These are phyloP conservation scores for Elsinoe perseae DNA, from an alignment of 2,329 filamentous ascomycete species.

Conservation along the genomic window DNA sequence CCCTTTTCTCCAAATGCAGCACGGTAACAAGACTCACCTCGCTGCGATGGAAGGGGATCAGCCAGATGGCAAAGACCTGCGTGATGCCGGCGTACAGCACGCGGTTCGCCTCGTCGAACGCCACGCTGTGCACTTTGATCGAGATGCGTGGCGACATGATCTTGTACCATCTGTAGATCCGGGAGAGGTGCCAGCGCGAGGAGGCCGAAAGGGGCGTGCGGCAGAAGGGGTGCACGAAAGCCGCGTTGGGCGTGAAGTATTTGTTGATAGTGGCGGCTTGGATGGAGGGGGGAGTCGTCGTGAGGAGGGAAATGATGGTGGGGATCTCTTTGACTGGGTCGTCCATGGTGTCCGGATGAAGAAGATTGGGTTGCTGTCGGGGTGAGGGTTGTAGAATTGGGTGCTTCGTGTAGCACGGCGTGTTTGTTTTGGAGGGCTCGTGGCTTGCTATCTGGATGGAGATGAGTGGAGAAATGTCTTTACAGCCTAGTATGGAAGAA, in stretches of 20 bases:
- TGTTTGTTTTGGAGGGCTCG: too few species aligned
- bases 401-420: too few species aligned
- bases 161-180: conserved; percentile 77
- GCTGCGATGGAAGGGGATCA: conserved; percentile 66
- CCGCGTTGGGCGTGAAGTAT: conserved; percentile 66
- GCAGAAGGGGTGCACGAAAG: conserved; percentile 73
- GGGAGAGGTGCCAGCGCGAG: conserved; percentile 58
- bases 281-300: conserved; percentile 56
- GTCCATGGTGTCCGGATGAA: too few species aligned
- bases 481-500: too few species aligned
- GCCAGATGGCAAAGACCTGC: conserved; percentile 70
- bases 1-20: conserved; percentile 24
- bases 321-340: conserved; percentile 51
- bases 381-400: neutral
- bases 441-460: too few species aligned
- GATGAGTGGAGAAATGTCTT: neutral
- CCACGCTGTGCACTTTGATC: conserved; percentile 59
- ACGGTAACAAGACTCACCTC: conserved; percentile 30
- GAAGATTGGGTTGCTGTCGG: neutral
- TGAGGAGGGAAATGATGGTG: conserved; percentile 59
- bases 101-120: conserved; percentile 57
- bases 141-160: conserved; percentile 69
- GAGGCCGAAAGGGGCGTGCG: conserved; percentile 53
- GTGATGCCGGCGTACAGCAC: conserved; percentile 66
- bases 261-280: conserved; percentile 58